A percentile compares a stretch with the other conserved stretches of the same genome.
Evolutionary conservation across 331 rosid species (phyloP).

Genomic region (Erythrophleum ivorense): DNA sequence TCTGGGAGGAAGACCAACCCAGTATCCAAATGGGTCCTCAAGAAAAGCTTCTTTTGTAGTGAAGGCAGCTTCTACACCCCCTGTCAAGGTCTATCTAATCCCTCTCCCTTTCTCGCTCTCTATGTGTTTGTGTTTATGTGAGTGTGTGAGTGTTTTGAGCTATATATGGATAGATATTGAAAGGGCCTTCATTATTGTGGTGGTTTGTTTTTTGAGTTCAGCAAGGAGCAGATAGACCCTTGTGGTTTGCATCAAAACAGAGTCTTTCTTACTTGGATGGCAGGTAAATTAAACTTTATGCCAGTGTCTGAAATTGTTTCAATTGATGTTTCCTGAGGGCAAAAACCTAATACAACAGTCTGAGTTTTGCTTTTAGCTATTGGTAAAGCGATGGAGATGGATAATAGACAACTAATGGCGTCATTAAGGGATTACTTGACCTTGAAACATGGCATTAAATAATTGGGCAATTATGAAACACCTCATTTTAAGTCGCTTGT

Average conservation of each 20-base stretch:
- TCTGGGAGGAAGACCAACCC: constrained; percentile 59
- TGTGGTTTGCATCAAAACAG: constrained; percentile 98
- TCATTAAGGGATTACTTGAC: too few species aligned
- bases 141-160: neutral
- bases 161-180: neutral
- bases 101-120: neutral
- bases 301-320: neutral
- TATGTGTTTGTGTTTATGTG: neutral
- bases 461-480: too few species aligned
- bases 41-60: constrained; percentile 74
- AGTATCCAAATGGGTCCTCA: constrained; percentile 51
- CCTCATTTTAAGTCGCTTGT: too few species aligned
- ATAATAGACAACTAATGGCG: neutral
- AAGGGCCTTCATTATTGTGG: constrained; percentile 6
- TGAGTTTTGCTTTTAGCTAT: neutral
- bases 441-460: too few species aligned
- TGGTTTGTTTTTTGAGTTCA: constrained; percentile 44
- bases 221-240: constrained; percentile 87
- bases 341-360: neutral
- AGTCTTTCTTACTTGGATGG: constrained; percentile 98
- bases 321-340: neutral
- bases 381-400: neutral
- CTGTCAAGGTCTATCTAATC: constrained; percentile 68
- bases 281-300: constrained; percentile 56
- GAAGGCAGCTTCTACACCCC: constrained; percentile 79